Base-by-base conservation (phyloP, 2,329 filamentous ascomycete genomes). In the Trichoderma atroviride region DNA sequence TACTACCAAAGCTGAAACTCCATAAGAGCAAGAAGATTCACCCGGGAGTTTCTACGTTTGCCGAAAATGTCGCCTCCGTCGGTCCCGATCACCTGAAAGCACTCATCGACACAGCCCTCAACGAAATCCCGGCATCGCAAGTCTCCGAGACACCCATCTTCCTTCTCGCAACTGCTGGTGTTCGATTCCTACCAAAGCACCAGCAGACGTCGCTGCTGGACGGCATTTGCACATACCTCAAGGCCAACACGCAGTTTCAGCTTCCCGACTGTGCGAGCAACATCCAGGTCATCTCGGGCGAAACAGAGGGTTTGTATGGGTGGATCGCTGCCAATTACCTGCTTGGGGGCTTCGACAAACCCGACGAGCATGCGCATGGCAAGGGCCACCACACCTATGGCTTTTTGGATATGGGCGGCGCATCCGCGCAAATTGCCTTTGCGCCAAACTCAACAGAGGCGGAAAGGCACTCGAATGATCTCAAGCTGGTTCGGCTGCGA, bases 311-410 rank as follows among this genome's bases (percentile, higher is more conserved):
- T 3, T 81, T 99, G 35, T 99, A 98, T 75, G 96, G 96, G 50
- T 99, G 96, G 96, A 92, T 99, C 74, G 95, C 96, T 9, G 92
- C 95, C 65, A 99, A 99, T 77, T 99, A 99, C 76, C 82, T 99
- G 35, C 85, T 99, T 1, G 95, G 94, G 33, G 93, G 94, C 4
- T 98, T 99, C 75, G 92, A 98, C 78, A 84, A 87, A 22, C 90
- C 93, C 0, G 83, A 90, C 62, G 82, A 88, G 16, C 92, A 97
- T 75, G 83, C 88, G 65, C 93, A 97, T 78, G 94, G 93, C 64
- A 94, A 97, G 73, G 88, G 87, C 31, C 96, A 98, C 78, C 92
- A 94, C 76, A 99, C 96, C 0, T 99, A 98, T 79, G 96, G 96
- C 0, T 99, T 99, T 76, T 83, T 99, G 71, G 96, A 99, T 78